Percentiles rank a stretch among this genome's conserved stretches.
Conservation (phyloP, 768 basidiomycete genomes). For the Leccinum subtestaceum region DNA sequence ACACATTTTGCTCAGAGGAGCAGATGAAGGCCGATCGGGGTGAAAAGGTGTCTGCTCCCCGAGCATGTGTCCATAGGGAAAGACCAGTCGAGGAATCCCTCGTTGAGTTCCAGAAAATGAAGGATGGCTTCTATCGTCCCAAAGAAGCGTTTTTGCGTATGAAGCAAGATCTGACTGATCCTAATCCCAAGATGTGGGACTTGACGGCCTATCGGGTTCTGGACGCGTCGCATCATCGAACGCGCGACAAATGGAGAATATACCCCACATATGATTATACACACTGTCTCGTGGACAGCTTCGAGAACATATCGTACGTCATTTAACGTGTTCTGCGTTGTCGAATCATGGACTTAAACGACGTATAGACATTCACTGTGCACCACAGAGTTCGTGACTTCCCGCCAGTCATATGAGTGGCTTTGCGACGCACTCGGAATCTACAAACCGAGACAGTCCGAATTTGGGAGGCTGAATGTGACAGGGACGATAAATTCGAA, state of each 20-base stretch:
- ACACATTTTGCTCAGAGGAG: constrained; percentile 57
- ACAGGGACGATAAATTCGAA: constrained; percentile 97
- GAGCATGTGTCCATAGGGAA: constrained; percentile 82
- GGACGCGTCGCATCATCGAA: constrained; percentile 88
- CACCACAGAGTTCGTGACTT: constrained; percentile 92
- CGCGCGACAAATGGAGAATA: constrained; percentile 90
- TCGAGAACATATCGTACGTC: constrained; percentile 97
- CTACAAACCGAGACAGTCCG: constrained; percentile 96
- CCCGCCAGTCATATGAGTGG: constrained; percentile 98
- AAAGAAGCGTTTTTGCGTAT: constrained; percentile 93
- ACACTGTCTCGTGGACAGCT: constrained; percentile 96
- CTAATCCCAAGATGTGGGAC: constrained; percentile 99
- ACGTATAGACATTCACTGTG: constrained; percentile 85
- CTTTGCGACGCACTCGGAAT: constrained; percentile 96
- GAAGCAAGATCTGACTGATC: constrained; percentile 92
- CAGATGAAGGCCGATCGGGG: constrained; percentile 89
- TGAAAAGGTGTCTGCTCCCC: constrained; percentile 75
- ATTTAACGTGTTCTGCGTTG: not conserved
- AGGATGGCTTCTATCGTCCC: constrained; percentile 82
- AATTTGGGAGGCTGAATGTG: constrained; percentile 89
- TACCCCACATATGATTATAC: constrained; percentile 99
- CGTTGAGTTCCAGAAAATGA: constrained; percentile 88
- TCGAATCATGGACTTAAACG: not conserved
- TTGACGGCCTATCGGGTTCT: constrained; percentile 94
- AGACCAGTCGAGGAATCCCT: constrained; percentile 88